These are phyloP conservation scores for Ophiostoma ulmi DNA, from an alignment of 2,329 filamentous ascomycete species.

Conservation along the genomic window DNA sequence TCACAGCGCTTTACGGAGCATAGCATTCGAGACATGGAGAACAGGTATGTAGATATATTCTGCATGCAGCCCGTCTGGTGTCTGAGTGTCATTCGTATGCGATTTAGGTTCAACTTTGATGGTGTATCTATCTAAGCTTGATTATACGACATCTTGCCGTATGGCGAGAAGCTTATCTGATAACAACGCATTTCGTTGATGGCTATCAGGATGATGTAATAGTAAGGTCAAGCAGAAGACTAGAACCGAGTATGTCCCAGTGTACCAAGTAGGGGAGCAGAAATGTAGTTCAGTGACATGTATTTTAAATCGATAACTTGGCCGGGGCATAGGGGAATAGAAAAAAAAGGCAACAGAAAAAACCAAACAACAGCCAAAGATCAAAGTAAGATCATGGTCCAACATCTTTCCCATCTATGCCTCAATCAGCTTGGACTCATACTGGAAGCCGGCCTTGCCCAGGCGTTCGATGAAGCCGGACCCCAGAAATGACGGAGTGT, in stretches of 20 bases:
- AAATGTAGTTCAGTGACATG: background rate
- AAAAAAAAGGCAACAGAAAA: background rate
- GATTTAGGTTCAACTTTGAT: background rate
- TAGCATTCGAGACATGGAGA: slow-evolving; percentile 7
- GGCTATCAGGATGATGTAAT: background rate
- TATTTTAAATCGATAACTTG: too few relatives aligned
- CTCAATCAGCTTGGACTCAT: slow-evolving; percentile 46
- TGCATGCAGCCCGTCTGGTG: background rate
- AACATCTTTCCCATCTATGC: slow-evolving; percentile 5
- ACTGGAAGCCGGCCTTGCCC: slow-evolving; percentile 55
- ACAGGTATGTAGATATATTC: background rate
- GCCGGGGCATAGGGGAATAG: background rate
- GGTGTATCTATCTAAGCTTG: background rate
- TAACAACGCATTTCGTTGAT: background rate
- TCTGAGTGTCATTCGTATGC: background rate
- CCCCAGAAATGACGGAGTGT: slow-evolving; percentile 68
- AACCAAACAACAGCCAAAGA: background rate
- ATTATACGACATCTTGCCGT: background rate
- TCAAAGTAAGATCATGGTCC: background rate
- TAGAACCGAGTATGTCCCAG: background rate
- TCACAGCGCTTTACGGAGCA: background rate
- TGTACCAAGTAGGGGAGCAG: background rate
- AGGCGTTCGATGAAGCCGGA: slow-evolving; percentile 61
- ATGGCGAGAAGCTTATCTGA: background rate
- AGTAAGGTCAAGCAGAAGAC: background rate